phyloP scores from a whole-genome alignment of 257 asterid species.

The Nicotiana tomentosiformis region DNA sequence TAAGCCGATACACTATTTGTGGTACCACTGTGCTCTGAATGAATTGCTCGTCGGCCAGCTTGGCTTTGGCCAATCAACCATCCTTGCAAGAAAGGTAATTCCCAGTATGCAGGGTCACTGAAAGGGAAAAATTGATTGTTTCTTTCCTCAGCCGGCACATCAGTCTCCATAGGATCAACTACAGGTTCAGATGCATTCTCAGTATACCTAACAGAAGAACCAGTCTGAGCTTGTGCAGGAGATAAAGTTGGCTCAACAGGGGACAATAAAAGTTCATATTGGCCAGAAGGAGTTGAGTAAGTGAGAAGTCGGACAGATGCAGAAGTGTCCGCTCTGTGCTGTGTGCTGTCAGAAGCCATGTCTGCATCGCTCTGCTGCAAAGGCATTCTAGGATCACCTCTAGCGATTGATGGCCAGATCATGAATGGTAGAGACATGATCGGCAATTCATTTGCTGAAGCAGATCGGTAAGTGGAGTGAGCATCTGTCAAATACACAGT shows the following conservation, averaged over 20 bases:
- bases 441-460: slow-evolving; percentile 64
- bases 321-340: slow-evolving; percentile 56
- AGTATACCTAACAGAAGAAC: slow-evolving; percentile 38
- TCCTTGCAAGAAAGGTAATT: slow-evolving; percentile 90
- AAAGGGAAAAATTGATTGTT: slow-evolving; percentile 67
- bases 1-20: slow-evolving; percentile 36
- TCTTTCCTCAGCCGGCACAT: slow-evolving; percentile 53
- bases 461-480: slow-evolving; percentile 53
- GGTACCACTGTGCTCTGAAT: slow-evolving; percentile 45
- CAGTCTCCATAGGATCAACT: slow-evolving; percentile 67
- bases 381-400: slow-evolving; percentile 44
- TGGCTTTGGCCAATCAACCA: slow-evolving; percentile 97
- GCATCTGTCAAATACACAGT: slow-evolving; percentile 82
- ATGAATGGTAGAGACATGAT: slow-evolving; percentile 67
- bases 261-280: slow-evolving; percentile 79
- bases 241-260: slow-evolving; percentile 55
- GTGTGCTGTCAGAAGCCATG: slow-evolving; percentile 33
- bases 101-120: slow-evolving; percentile 90
- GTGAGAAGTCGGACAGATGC: slow-evolving; percentile 77
- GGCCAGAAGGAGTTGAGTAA: slow-evolving; percentile 92
- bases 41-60: slow-evolving; percentile 63
- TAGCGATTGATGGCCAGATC: slow-evolving; percentile 64
- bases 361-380: slow-evolving; percentile 43
- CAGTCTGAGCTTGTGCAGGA: slow-evolving; percentile 45
- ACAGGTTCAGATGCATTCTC: slow-evolving; percentile 43